These are phyloP conservation scores for Zygoascus bituminiphila DNA, from an alignment of 805 yeast species.

Conservation along the genomic window DNA sequence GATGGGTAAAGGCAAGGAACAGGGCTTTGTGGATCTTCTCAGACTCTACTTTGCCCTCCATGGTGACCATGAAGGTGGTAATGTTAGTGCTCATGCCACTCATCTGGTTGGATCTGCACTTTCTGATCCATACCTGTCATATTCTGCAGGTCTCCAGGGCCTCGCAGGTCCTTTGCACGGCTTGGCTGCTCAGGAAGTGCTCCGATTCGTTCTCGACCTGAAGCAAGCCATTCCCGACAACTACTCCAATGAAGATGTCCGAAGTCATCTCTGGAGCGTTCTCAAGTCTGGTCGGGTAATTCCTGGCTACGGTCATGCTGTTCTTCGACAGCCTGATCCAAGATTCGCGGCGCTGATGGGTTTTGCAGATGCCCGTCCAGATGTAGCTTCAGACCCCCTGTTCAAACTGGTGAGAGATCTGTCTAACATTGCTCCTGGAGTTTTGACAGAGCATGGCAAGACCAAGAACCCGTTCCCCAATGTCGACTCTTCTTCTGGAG, in stretches of 20 bases:
- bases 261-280: conserved; percentile 70
- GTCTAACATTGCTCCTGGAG: conserved; percentile 66
- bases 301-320: conserved; percentile 88
- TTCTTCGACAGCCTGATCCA: conserved; percentile 80
- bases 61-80: conserved; percentile 88
- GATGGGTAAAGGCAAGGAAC: conserved; percentile 51
- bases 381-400: conserved; percentile 53
- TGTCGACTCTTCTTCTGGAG: conserved; percentile 75
- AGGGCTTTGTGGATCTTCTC: conserved; percentile 69
- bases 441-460: conserved; percentile 69
- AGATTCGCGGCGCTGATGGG: conserved; percentile 67
- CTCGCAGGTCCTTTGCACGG: conserved; percentile 86
- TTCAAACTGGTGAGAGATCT: conserved; percentile 59
- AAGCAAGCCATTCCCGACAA: conserved; percentile 57
- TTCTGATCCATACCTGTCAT: conserved; percentile 67
- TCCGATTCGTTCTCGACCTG: conserved; percentile 70
- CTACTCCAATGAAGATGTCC: conserved; percentile 58
- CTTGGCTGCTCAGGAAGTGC: conserved; percentile 80
- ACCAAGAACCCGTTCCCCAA: conserved; percentile 82
- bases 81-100: conserved; percentile 80
- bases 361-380: conserved; percentile 46
- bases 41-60: conserved; percentile 76
- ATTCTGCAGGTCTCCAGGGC: conserved; percentile 79
- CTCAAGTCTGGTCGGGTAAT: conserved; percentile 76
- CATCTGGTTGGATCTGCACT: conserved; percentile 80